These are phyloP conservation scores for Ascosphaera aggregata DNA, from an alignment of 2,329 filamentous ascomycete species.

Conservation along the genomic window DNA sequence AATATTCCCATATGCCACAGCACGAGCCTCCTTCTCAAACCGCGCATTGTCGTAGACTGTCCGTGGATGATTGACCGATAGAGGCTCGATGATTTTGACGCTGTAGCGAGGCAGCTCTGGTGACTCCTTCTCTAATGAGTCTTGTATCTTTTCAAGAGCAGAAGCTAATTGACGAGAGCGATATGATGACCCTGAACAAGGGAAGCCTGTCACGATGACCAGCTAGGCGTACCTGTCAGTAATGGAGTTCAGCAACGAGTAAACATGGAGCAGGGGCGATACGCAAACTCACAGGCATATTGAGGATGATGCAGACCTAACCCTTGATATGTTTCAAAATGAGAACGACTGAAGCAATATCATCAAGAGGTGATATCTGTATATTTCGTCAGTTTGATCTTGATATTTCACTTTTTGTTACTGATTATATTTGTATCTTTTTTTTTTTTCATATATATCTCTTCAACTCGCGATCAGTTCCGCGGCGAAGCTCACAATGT, in stretches of 20 bases:
- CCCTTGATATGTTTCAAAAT: not conserved
- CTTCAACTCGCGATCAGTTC: no score
- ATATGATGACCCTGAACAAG: constrained; percentile 38
- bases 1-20: constrained; percentile 35
- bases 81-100: constrained; percentile 17
- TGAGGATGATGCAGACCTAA: not conserved
- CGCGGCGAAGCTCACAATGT: no score
- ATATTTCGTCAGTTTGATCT: no score
- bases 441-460: no score
- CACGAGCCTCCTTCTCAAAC: constrained; percentile 39
- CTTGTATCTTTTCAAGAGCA: constrained; percentile 24
- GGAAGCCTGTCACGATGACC: constrained; percentile 37
- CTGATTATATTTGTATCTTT: no score
- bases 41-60: constrained; percentile 32
- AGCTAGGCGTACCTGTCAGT: constrained; percentile 20
- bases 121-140: constrained; percentile 14
- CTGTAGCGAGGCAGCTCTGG: constrained; percentile 22
- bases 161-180: constrained; percentile 33
- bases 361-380: no score
- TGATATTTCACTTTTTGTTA: no score
- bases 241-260: no score
- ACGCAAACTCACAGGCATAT: constrained; percentile 7
- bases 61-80: constrained; percentile 21
- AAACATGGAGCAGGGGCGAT: no score
- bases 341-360: no score